Base-by-base conservation (phyloP, 179 eudicot genomes). In the Carnegiea gigantea region DNA sequence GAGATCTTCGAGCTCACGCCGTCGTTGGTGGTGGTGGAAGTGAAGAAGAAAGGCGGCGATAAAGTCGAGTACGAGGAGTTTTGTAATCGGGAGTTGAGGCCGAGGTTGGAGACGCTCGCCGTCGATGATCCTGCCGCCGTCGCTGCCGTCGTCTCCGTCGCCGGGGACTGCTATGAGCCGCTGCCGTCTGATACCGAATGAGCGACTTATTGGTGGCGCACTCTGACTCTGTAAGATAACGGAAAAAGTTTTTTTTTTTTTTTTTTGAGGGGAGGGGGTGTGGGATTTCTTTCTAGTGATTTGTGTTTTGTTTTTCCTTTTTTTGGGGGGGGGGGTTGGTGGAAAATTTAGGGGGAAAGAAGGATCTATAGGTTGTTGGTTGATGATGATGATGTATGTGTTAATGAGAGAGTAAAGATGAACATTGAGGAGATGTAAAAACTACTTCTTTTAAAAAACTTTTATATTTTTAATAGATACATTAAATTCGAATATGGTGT, bases 1-100 rank as follows among this genome's bases (percentile, higher is more conserved):
- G 98, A 94, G 89, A 94, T 94, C 75, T 94, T 92, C 78, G 98
- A 92, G 85, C 64, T 94, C 23, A 92, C 98, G 13, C 94, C 97
- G 20, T 87, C 88, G 3, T 83, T 94, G 84, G 88, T 87, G 82
- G 92, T 94, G 78, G 92, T 94, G 57, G 98, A 94, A 83, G 93
- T 92, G 59, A 91, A 85, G 89, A 92, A 88, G 84, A 92, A 92
- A 54, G 92, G 89, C n/a, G 98, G 98, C 8, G 95, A 92, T 64
- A 89, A 77, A 73, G 82, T 85, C 7, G 98, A 94, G 60, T 94
- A 92, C 65, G 98, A 94, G 9, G 97, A 92, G 43, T 92, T 94
- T 28, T 90, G 87, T 64, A 78, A 90, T 57, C 77, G 80, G 10
- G 92, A 91, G 76, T 82, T 94, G 85, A 90, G 79, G 86, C 97